phyloP scores from a whole-genome alignment of 2,329 filamentous ascomycete species.

The Lecanicillium sp. region DNA sequence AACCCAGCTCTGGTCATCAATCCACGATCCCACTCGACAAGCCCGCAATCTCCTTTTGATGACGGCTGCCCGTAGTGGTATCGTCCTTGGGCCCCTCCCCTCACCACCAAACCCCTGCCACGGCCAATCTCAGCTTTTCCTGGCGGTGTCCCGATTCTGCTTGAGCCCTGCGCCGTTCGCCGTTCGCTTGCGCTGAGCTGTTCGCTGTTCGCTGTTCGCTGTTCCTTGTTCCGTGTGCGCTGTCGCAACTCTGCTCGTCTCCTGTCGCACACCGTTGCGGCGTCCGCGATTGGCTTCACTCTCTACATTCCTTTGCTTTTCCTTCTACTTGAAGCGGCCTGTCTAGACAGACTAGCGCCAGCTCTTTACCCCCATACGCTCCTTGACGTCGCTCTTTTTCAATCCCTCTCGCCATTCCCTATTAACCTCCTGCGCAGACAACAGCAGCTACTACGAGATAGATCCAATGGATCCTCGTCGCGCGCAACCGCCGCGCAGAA shows the following conservation, averaged over 20 bases:
- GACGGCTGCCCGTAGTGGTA: not conserved
- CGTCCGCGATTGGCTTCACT: not conserved
- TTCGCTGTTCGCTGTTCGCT: not conserved
- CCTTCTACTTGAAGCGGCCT: too few species aligned
- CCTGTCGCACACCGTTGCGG: not conserved
- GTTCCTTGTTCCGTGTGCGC: not conserved
- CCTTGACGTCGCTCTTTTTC: too few species aligned
- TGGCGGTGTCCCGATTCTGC: not conserved
- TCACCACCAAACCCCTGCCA: constrained; percentile 1
- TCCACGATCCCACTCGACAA: not conserved
- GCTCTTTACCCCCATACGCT: constrained; percentile 2
- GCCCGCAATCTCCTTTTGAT: constrained; percentile 1
- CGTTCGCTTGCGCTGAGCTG: not conserved
- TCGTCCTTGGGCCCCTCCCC: not conserved
- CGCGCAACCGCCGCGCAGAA: constrained; percentile 45
- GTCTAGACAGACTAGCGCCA: not conserved
- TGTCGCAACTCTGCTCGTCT: not conserved
- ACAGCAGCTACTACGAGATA: not conserved
- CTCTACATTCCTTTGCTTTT: not conserved
- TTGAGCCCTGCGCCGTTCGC: not conserved
- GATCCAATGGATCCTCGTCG: constrained; percentile 9
- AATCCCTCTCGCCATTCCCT: not conserved
- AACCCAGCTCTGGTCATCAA: not conserved
- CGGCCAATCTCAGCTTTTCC: not conserved
- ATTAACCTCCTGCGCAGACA: not conserved